These are phyloP conservation scores for Henckelia pumila DNA, from an alignment of 257 asterid genomes.

Conservation along the genomic window DNA sequence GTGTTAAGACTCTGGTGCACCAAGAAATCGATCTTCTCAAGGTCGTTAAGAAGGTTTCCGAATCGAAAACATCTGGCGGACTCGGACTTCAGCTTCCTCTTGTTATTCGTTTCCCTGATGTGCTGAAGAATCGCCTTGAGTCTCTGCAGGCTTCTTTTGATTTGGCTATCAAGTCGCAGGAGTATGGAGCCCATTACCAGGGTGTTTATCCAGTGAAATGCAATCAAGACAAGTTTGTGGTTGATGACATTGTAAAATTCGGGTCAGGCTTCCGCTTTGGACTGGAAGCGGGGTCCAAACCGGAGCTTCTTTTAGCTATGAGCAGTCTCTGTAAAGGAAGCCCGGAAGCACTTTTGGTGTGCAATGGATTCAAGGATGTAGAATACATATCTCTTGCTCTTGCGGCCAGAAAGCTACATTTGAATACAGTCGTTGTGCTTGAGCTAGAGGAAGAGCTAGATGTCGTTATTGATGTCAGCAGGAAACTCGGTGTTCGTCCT, in stretches of 20 bases:
- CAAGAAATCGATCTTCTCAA: slow-evolving; percentile 61
- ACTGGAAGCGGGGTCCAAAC: slow-evolving; percentile 60
- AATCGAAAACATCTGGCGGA: slow-evolving; percentile 43
- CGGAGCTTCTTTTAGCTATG: slow-evolving; percentile 62
- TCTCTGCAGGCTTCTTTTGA: slow-evolving; percentile 46
- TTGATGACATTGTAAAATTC: slow-evolving; percentile 55
- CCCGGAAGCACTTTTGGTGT: slow-evolving; percentile 44
- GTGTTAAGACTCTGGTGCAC: slow-evolving; percentile 41
- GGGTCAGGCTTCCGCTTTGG: slow-evolving; percentile 53
- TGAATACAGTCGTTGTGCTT: slow-evolving; percentile 56
- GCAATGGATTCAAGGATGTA: slow-evolving; percentile 61
- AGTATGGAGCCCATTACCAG: slow-evolving; percentile 51
- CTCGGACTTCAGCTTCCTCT: slow-evolving; percentile 53
- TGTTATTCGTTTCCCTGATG: slow-evolving; percentile 53
- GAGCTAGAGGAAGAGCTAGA: slow-evolving; percentile 64
- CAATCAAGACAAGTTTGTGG: slow-evolving; percentile 55
- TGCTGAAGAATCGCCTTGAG: slow-evolving; percentile 47
- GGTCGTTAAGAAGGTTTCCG: slow-evolving; percentile 50
- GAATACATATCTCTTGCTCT: slow-evolving; percentile 57
- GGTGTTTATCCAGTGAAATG: slow-evolving; percentile 68
- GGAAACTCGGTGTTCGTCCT: slow-evolving; percentile 42
- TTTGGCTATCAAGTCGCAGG: slow-evolving; percentile 40
- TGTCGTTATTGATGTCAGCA: slow-evolving; percentile 50
- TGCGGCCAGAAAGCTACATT: slow-evolving; percentile 42
- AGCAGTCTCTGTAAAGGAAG: slow-evolving; percentile 57